Percentiles rank a stretch among this genome's conserved stretches.
Conservation (phyloP, 495 filamentous ascomycete species). For the Aspergillus kassunensis region DNA sequence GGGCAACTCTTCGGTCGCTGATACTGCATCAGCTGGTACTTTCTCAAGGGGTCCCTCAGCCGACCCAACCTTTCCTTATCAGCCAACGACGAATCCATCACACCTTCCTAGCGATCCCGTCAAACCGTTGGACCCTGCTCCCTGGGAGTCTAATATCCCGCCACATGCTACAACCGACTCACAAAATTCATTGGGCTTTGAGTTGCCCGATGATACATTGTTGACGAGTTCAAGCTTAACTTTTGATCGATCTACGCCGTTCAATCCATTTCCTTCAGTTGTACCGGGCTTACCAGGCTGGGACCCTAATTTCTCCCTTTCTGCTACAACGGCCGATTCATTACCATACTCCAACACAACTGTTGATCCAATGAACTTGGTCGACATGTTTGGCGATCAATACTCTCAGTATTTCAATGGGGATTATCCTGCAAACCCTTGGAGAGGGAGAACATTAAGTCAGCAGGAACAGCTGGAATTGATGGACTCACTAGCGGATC, state of each 20-base stretch:
- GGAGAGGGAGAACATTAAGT: slow-evolving; percentile 60
- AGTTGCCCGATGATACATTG: slow-evolving; percentile 19
- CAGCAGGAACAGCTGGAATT: slow-evolving; percentile 69
- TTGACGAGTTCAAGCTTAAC: slow-evolving; percentile 26
- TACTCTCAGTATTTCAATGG: slow-evolving; percentile 50
- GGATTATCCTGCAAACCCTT: slow-evolving; percentile 37
- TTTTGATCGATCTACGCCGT: slow-evolving; percentile 42
- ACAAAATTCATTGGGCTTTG: slow-evolving; percentile 21
- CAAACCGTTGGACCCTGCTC: slow-evolving; percentile 19
- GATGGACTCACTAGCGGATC: slow-evolving; percentile 60
- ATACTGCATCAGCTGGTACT: slow-evolving; percentile 31
- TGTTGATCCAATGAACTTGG: slow-evolving; percentile 40
- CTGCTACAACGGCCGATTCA: slow-evolving; percentile 39
- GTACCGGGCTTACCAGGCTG: slow-evolving; percentile 47
- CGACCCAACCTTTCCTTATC: slow-evolving; percentile 28
- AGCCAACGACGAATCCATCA: slow-evolving; percentile 25
- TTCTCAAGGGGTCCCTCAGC: slow-evolving; percentile 38
- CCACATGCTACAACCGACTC: slow-evolving; percentile 15
- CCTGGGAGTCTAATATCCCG: slow-evolving; percentile 18
- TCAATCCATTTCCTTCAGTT: slow-evolving; percentile 42
- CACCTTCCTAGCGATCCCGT: slow-evolving; percentile 14
- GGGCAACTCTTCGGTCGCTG: slow-evolving; percentile 26
- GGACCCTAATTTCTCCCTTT: slow-evolving; percentile 42
- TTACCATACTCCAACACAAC: slow-evolving; percentile 38
- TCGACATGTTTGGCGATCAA: slow-evolving; percentile 41